A percentile compares a stretch with the other conserved stretches of the same genome.
These are phyloP conservation scores for Rossbeevera mucosa DNA, from an alignment of 768 basidiomycete genomes.

Conservation along the genomic window DNA sequence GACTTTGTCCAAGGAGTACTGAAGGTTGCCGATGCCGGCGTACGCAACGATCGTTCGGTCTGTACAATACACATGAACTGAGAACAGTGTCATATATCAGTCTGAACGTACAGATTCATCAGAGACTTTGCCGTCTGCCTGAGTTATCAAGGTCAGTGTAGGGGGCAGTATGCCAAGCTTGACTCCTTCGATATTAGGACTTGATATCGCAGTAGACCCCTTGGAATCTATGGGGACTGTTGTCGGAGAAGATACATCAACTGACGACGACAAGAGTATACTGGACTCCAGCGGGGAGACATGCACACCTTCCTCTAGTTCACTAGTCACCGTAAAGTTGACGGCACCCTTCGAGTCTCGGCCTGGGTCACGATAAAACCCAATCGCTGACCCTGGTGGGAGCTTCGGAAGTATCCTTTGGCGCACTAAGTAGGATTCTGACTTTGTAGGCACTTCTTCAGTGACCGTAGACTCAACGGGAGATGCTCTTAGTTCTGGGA, in stretches of 20 bases:
- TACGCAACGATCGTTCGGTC: constrained; percentile 44
- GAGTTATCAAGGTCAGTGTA: constrained; percentile 21
- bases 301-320: constrained; percentile 45
- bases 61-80: constrained; percentile 23
- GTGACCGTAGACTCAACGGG: constrained; percentile 30
- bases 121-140: constrained; percentile 45
- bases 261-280: constrained; percentile 25
- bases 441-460: constrained; percentile 29
- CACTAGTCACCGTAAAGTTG: constrained; percentile 76
- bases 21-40: constrained; percentile 39
- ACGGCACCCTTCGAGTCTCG: constrained; percentile 49
- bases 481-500: constrained; percentile 40
- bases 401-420: constrained; percentile 61
- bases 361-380: constrained; percentile 63
- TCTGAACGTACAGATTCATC: constrained; percentile 50
- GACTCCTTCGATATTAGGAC: constrained; percentile 9
- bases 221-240: constrained; percentile 4
- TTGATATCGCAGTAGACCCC: constrained; percentile 6
- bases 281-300: constrained; percentile 14
- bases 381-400: constrained; percentile 67
- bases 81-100: not conserved
- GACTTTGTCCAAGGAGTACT: constrained; percentile 50
- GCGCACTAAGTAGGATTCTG: constrained; percentile 33
- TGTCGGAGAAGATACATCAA: constrained; percentile 8
- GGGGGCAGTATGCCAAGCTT: constrained; percentile 12